Base-by-base conservation (phyloP, 2,329 filamentous ascomycete species). In the Paraphaeosphaeria sporulosa region DNA sequence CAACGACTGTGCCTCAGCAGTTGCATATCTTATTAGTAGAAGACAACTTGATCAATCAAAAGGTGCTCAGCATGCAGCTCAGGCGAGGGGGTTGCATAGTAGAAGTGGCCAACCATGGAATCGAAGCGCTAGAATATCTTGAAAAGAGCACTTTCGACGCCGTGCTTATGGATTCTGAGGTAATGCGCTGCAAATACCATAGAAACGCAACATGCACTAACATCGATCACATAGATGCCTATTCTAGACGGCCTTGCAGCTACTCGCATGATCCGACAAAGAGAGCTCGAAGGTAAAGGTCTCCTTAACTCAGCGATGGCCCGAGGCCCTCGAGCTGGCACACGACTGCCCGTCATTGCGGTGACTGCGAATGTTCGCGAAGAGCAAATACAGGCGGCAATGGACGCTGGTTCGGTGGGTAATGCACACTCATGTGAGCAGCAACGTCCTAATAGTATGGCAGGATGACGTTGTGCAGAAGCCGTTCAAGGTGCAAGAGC, bases 141-240 rank as follows among this genome's bases (percentile, higher is more conserved):
- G 72, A 76, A 36, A 60, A 65, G 25, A 54, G 67, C 19, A 61
- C 47, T 0, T 74, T 77, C 38, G 72, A 76, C 32, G 69, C 74
- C 23, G 71, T 78, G 0, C 68, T 79, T n/a, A 78, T 83, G 80
- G 85, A 87, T 63, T 81, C 30, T 2, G 30, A 32, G 30, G 30
- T 32, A 32, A 12, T 32, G 5, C 2, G 4, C 30, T 27, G 30
- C 30, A 9, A 32, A 32, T 2, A 32, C 10, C 8, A 30, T 32
- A 8, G 10, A 32, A 6, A 6, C 8, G 6, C 10, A 8, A 8
- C 30, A 32, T 2, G 8, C 4, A 12, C 30, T 32, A 12, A 32
- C 30, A 8, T 32, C 10, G 7, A 6, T 9, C 30, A 2, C 30
- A 2, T 9, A 32, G 30, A 32, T 32, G 30, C 30, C 30, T 8